Evolutionary conservation across 306 rosid genomes (phyloP), one percentile per base, ranked within the genome.

Genomic region (Lablab purpureus): DNA sequence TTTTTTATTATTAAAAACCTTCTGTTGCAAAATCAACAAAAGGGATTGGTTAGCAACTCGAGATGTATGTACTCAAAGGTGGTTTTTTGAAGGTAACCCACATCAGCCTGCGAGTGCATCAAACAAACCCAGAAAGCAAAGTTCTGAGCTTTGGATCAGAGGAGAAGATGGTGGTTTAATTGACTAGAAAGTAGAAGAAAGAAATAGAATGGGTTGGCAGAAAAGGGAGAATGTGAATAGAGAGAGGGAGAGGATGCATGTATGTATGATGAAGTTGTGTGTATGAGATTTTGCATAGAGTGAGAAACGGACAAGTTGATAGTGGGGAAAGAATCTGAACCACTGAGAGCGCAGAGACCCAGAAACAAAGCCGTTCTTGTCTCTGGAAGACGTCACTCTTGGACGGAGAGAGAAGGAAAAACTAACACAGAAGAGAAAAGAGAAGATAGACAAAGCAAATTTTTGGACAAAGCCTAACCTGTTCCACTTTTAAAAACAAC

Each of bases 291-390:
- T 55, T 25, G 66, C 25, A 27, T n/a, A n/a, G 81, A 67, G 76
- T 34, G 40, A 54, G 79, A 83, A 64, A 51, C 80, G 80, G 83
- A 77, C 76, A 72, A 83, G 76, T 32, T 77, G 75, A 18, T 46
- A 64, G 34, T 21, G 73, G 76, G 78, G 83, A 56, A 66, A 78
- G 71, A 78, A 72, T 83, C 21, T 65, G 76, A 77, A 68, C 74
- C 78, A 76, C 15, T 9, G 28, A 72, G 82, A 77, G 30, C 79
- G 82, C 79, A 22, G 1, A 47, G 79, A 71, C 49, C 6, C 75
- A 51, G 74, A 64, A 64, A 43, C 17, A 10, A 40, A 63, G 18
- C 28, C 70, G 82, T 34, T 64, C 21, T 27, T 62, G 22, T 54
- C 30, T 22, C 30, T 22, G 46, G 62, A 37, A 37, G 28, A 79